These are phyloP conservation scores for Aspergillus candidus DNA, from an alignment of 2,329 filamentous ascomycete species.

Conservation along the genomic window DNA sequence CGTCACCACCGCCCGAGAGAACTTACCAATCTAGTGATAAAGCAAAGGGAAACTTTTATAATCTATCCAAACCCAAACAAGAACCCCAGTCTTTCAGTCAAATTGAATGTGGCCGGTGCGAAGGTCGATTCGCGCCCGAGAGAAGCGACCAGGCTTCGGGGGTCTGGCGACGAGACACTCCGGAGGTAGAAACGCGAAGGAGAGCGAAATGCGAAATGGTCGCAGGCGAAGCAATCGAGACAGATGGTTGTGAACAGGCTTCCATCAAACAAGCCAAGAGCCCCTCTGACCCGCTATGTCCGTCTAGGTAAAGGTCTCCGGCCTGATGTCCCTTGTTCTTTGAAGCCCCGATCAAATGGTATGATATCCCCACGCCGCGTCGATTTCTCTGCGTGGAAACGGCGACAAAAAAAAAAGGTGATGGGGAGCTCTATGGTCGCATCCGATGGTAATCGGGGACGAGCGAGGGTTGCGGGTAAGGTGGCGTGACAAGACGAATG, in stretches of 20 bases:
- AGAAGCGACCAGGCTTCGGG: slow-evolving; percentile 27
- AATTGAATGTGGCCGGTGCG: slow-evolving; percentile 11
- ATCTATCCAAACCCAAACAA: slow-evolving; percentile 24
- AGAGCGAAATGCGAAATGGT: slow-evolving; percentile 14
- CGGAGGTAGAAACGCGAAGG: slow-evolving; percentile 7
- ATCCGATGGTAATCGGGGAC: too few relatives aligned
- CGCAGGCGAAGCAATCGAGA: slow-evolving; percentile 8
- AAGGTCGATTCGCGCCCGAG: slow-evolving; percentile 4
- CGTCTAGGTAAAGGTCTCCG: background rate
- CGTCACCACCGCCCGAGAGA: slow-evolving; percentile 3
- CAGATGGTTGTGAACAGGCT: slow-evolving; percentile 5
- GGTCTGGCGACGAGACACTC: slow-evolving; percentile 1
- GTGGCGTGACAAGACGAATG: slow-evolving; percentile 29
- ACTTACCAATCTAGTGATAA: slow-evolving; percentile 31
- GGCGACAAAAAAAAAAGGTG: too few relatives aligned
- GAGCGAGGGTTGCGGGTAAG: slow-evolving; percentile 11
- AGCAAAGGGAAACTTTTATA: slow-evolving; percentile 17
- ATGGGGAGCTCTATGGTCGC: too few relatives aligned
- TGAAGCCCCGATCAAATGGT: too few relatives aligned
- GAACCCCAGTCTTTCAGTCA: slow-evolving; percentile 21
- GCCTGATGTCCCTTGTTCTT: too few relatives aligned
- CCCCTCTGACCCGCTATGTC: slow-evolving; percentile 2
- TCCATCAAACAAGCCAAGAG: slow-evolving; percentile 6
- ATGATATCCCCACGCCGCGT: too few relatives aligned
- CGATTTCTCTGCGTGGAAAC: too few relatives aligned